A percentile compares a stretch with the other conserved stretches of the same genome.
phyloP scores from a whole-genome alignment of 1,139 yeast genomes.

The Pichia sp. region DNA sequence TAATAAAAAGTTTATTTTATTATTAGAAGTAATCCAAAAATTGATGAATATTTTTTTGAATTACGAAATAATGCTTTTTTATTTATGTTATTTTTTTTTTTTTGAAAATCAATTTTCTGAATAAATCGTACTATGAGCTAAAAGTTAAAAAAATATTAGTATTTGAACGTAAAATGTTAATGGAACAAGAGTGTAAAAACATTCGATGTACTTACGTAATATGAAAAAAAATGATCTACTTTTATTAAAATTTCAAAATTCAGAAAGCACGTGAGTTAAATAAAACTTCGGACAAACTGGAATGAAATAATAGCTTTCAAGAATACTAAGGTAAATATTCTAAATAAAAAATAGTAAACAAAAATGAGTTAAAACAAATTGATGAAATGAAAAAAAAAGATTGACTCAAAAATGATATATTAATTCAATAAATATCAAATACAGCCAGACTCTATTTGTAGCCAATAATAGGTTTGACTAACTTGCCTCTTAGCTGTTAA shows the following conservation, averaged over 20 bases:
- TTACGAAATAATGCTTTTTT: too few species aligned
- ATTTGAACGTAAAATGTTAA: neutral
- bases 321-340: neutral
- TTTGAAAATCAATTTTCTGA: neutral
- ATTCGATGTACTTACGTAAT: neutral
- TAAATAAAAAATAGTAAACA: neutral
- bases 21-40: neutral
- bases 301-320: neutral
- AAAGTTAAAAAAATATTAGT: neutral
- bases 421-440: conserved; percentile 16
- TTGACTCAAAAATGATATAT: conserved; percentile 9
- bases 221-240: too few species aligned
- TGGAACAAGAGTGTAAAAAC: neutral
- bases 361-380: neutral
- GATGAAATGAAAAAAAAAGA: neutral
- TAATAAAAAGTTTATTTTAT: neutral
- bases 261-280: neutral
- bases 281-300: neutral
- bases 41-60: too few species aligned
- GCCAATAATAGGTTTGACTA: neutral
- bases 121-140: too few species aligned
- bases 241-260: neutral
- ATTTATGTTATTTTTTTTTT: neutral
- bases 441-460: conserved; percentile 1
- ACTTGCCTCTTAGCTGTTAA: neutral